Base-by-base conservation (phyloP, 768 basidiomycete species). In the Boletus barrowsii region DNA sequence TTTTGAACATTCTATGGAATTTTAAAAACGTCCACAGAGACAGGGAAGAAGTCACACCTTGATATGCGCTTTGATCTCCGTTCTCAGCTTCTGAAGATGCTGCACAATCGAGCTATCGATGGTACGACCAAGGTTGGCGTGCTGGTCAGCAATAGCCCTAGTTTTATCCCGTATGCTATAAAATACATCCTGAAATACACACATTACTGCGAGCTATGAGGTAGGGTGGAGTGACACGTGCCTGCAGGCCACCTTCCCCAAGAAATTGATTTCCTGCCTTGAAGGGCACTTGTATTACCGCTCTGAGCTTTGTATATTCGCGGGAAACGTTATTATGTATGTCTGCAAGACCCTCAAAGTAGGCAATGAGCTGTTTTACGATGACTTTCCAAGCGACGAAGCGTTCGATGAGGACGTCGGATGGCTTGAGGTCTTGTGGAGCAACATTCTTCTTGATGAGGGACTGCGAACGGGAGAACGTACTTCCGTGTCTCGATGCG, bases 81-180 rank as follows among this genome's bases (percentile, higher is more conserved):
- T 77, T 30, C 88, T 76, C n/a, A 98, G 81, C 72, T 98, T 98
- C 72, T 97, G 89, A 10, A 99, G 81, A 69, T 98, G 97, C 70
- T 98, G 94, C 2, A 99, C 96, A 65, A 98, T 98, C 5, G 93
- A 96, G 32, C 88, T 89, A 61, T 99, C 95, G 66, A 99, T 89
- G 7, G 97, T 98, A 32, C 93, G 85, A 3, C 95, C 96, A 10
- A 99, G 83, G 66, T 94, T 96, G 11, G 95, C 93, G 65, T 98
- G 95, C 51, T 96, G 92, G 73, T 98, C 97, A 0, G 97, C 93
- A 59, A 98, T 92, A 52, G 80, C 72, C 46, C 95, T 87, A 0
- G 94, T 94, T 73, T 93, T 94, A 79, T 98, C 93, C 17, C 97
- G 85, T 57, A 99, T 86, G 54, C 77, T 80, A 73, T 93, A 98